A percentile compares a stretch with the other conserved stretches of the same genome.
These are phyloP conservation scores for Eimeria acervulina DNA, from an alignment of 169 alveolate genomes.

Conservation along the genomic window DNA sequence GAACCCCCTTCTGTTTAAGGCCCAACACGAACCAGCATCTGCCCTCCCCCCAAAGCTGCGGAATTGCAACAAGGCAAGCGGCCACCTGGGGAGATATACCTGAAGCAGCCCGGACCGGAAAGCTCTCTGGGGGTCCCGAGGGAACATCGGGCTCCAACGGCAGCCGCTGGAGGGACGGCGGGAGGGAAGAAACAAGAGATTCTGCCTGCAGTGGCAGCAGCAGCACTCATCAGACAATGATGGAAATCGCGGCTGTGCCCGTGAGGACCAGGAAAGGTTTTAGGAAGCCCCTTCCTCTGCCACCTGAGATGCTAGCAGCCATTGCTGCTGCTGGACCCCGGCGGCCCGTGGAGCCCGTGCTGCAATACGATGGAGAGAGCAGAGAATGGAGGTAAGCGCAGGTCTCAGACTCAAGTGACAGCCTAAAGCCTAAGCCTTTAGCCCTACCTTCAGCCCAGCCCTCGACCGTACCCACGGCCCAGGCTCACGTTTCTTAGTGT, in stretches of 20 bases:
- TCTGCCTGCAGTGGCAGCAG: slow-evolving; percentile 38
- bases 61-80: not conserved
- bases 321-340: slow-evolving; percentile 75
- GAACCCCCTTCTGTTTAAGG: slow-evolving; percentile 36
- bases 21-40: slow-evolving; percentile 45
- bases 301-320: slow-evolving; percentile 82
- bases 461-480: not conserved
- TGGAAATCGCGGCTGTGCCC: slow-evolving; percentile 82
- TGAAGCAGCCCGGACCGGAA: not conserved
- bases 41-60: not conserved
- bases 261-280: slow-evolving; percentile 82
- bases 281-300: slow-evolving; percentile 83
- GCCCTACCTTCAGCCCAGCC: not conserved
- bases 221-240: not conserved
- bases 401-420: not conserved
- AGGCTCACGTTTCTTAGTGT: not conserved
- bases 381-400: slow-evolving; percentile 81
- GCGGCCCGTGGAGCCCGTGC: slow-evolving; percentile 79
- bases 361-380: slow-evolving; percentile 81
- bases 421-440: not conserved
- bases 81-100: slow-evolving; percentile 49
- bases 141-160: slow-evolving; percentile 53
- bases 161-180: slow-evolving; percentile 54
- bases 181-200: slow-evolving; percentile 20
- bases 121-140: slow-evolving; percentile 28